A percentile compares a stretch with the other conserved stretches of the same genome.
Evolutionary conservation across 805 yeast genomes (phyloP).

Genomic region (Cyberlindnera nakhonratchasimensis): DNA sequence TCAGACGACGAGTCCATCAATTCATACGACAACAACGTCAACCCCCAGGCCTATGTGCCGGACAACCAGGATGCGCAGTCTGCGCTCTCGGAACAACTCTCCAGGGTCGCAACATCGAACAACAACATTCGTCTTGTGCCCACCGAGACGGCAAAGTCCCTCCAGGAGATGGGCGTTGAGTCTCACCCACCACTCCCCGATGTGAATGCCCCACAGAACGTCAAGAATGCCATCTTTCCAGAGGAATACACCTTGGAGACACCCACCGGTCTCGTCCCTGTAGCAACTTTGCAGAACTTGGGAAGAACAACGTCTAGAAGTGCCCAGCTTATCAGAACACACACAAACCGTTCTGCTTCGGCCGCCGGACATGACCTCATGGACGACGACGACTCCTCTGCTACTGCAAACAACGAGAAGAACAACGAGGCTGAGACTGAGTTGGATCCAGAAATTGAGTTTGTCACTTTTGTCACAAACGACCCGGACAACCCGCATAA

Average conservation of each 20-base stretch:
- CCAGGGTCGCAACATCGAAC: conserved; percentile 21
- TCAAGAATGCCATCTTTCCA: conserved; percentile 74
- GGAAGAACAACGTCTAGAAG: conserved; percentile 46
- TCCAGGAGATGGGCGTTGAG: conserved; percentile 59
- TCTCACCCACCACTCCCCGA: conserved; percentile 53
- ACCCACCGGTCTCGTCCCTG: conserved; percentile 82
- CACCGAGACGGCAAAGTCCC: conserved; percentile 73
- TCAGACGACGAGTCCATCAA: conserved; percentile 26
- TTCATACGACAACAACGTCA: conserved; percentile 15
- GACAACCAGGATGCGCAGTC: conserved; percentile 45
- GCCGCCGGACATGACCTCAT: conserved; percentile 1
- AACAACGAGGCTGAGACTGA: conserved; percentile 31
- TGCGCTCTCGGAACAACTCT: conserved; percentile 32
- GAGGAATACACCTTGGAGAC: conserved; percentile 92
- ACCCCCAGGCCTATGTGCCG: conserved; percentile 41
- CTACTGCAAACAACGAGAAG: conserved; percentile 28
- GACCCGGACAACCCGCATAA: conserved; percentile 92
- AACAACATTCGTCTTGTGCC: conserved; percentile 38
- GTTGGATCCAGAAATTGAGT: conserved; percentile 67
- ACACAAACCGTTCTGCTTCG: conserved; percentile 26
- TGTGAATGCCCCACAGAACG: conserved; percentile 49
- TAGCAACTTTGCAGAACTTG: conserved; percentile 59
- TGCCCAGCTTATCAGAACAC: conserved; percentile 34
- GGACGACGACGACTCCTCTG: conserved; percentile 30
- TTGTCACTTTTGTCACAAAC: conserved; percentile 73